Evolutionary conservation across 1,139 yeast species (phyloP), one percentile per base, ranked within the genome.

Genomic region (Yamadazyma friedrichii): DNA sequence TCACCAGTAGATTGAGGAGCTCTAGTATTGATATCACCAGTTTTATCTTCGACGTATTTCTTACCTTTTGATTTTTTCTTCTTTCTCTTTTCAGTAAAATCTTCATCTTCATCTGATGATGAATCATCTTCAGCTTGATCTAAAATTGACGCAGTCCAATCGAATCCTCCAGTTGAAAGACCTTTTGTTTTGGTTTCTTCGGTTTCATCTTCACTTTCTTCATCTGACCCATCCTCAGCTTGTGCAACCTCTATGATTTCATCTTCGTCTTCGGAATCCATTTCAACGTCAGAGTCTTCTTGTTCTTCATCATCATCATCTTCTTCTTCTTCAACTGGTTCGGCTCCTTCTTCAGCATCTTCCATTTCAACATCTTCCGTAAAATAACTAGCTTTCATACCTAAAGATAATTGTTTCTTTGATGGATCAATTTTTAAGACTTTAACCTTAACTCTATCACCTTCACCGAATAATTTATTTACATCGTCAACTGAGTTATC

Each of bases 371-470:
- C 62, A 15, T 59, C 74, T 16, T 62, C 70, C 16, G 71, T 72
- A 62, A 93, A 91, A 64, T 84, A 88, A 3, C 96, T 87, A 2
- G 97, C 97, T 67, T 89, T 93, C 89, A 91, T 83, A 49, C 98
- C 96, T 45, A 91, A 76, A 1, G 95, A 83, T 35, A 91, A 59
- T 58, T 86, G 89, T 48, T 81, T 82, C 73, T 85, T 88, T 15
- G 70, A 80, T 4, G 55, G 45, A 55, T 87, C 83, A 35, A 84
- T 72, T 35, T 71, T 74, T 53, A 91, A 70, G 28, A 93, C 72
- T 65, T 84, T 85, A 33, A 88, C 95, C 66, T 87, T 87, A 35
- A 91, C 97, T 49, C 86, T 75, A 60, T 91, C 97, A 49, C 97
- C 97, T 55, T 81, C 88, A 41, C 86, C 83, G 62, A 91, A 89